Conservation (phyloP, 2,329 filamentous ascomycete genomes). For the Paraphaeosphaeria minitans region DNA sequence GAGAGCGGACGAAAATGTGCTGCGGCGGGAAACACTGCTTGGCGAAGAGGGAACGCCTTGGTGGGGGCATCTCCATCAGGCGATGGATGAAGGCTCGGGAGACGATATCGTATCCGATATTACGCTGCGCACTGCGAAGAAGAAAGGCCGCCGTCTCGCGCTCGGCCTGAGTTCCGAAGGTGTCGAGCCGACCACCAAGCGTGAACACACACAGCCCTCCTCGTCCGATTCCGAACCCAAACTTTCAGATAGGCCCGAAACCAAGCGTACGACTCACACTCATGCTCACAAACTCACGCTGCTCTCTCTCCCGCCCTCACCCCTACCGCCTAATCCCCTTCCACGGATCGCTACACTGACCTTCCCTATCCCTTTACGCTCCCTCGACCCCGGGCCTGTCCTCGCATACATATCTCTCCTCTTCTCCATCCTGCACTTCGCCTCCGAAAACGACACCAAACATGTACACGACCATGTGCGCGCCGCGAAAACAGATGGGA, state of each 20-base stretch:
- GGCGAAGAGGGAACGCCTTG: slow-evolving; percentile 2
- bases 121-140: not conserved
- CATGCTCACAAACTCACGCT: not conserved
- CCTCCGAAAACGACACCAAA: slow-evolving; percentile 2
- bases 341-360: not conserved
- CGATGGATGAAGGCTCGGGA: not conserved
- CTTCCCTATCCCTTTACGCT: not conserved
- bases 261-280: not conserved
- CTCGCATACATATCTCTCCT: slow-evolving; percentile 9
- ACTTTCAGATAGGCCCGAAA: not conserved
- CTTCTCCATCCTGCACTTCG: slow-evolving; percentile 1
- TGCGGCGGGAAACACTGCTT: slow-evolving; percentile 1
- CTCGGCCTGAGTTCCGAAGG: not conserved
- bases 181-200: not conserved
- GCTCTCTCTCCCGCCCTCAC: not conserved
- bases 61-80: slow-evolving; percentile 1
- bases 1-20: slow-evolving; percentile 2
- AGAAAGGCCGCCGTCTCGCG: not conserved
- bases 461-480: not conserved
- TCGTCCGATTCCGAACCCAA: not conserved
- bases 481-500: not conserved
- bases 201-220: not conserved
- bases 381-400: not conserved
- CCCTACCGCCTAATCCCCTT: not conserved
- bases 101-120: not conserved